Evolutionary conservation across 164 flowering plant species (phyloP), one percentile per base, ranked within the genome.

Genomic region (Tetrastigma voinierianum): DNA sequence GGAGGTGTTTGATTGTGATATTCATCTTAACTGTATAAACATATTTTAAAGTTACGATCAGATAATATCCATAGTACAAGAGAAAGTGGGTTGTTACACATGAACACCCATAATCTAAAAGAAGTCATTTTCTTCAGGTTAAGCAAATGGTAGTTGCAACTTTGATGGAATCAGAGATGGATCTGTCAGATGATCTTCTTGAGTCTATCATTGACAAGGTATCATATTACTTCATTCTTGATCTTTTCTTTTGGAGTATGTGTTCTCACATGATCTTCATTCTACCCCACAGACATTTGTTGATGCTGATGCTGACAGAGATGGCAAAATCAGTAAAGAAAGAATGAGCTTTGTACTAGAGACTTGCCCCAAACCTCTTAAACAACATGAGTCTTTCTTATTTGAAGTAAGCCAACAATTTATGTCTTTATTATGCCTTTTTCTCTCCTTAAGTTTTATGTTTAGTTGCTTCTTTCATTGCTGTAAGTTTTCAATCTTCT

Each of bases 341-440:
- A 51, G 95, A 93, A 21, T 93, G 96, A 65, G 82, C 64, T 47
- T 87, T 77, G 96, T 80, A 55, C 0, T 60, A 82, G 77, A 58
- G 57, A 89, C 64, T n/a, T n/a, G n/a, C n/a, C n/a, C 98, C 98
- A 1, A 57, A 81, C 40, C 83, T 93, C 48, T 61, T 93, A 80
- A 90, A 75, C 80, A 83, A 89, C 81, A 89, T 93, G 98, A 90
- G 96, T 59, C 91, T 93, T 70, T 93, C 93, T 64, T 84, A 85
- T 68, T 70, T 93, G 71, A 90, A 84, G 98, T 93, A 86, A 21
- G 85, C 18, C 48, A 56, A 49, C 45, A 40, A 5, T 54, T 66
- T 49, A 48, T 44, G 17, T 46, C 21, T 40, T 51, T 32, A 32
- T 3, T 32, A 32, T 18, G 46, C 10, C 55, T 9, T 24, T n/a